Evolutionary conservation across 148 eudicot species (phyloP).

Genomic region (Rhododendron williamsianum): DNA sequence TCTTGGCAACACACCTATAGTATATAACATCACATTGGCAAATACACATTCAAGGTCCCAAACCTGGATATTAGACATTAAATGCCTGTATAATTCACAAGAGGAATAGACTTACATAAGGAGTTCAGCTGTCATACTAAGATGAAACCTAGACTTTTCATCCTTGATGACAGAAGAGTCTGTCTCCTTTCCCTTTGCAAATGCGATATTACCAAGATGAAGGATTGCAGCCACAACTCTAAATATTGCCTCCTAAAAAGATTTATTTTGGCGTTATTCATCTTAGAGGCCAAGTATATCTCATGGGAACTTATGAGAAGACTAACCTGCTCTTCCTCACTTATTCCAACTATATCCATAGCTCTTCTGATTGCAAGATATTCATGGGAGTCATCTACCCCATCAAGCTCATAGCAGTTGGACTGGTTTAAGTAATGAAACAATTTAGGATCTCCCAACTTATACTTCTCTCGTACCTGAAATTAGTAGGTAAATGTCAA

Average conservation of each 20-base stretch:
- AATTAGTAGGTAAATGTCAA: constrained; percentile 15
- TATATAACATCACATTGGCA: constrained; percentile 22
- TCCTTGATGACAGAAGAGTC: constrained; percentile 91
- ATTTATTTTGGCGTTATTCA: constrained; percentile 6
- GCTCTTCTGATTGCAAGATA: constrained; percentile 94
- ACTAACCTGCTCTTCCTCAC: constrained; percentile 83
- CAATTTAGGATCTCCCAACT: constrained; percentile 64
- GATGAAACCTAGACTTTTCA: constrained; percentile 85
- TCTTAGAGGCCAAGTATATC: background rate
- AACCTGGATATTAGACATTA: background rate
- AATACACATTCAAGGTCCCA: background rate
- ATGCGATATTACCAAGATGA: constrained; percentile 92
- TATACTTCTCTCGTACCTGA: constrained; percentile 79
- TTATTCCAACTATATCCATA: constrained; percentile 94
- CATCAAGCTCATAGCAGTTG: constrained; percentile 69
- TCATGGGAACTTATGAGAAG: background rate
- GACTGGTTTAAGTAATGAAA: constrained; percentile 93
- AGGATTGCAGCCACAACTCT: constrained; percentile 88
- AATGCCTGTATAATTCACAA: background rate
- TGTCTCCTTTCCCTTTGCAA: constrained; percentile 80
- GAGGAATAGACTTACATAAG: constrained; percentile 50
- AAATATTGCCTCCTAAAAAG: constrained; percentile 83
- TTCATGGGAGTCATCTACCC: constrained; percentile 73
- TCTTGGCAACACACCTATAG: constrained; percentile 89
- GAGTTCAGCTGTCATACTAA: constrained; percentile 71